Base-by-base conservation (phyloP, 805 yeast genomes). In the Wickerhamiella domercqiae region DNA sequence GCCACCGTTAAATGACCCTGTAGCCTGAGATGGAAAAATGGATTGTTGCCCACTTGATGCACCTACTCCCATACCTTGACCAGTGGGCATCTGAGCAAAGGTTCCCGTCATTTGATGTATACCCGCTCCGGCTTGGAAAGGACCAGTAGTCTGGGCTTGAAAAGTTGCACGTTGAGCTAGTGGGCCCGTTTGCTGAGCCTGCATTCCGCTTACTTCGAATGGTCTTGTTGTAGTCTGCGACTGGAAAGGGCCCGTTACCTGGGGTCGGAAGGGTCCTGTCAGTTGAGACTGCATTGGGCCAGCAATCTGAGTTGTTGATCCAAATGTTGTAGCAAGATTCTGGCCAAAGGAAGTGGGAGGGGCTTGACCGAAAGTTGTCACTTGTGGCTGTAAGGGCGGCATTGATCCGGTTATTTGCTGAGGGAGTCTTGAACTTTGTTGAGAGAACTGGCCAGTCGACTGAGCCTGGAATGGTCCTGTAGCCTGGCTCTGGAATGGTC, bases 241-340 rank as follows among this genome's bases (percentile, higher is more conserved):
- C 19, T 35, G 46, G 46, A 42, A 33, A 6, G 46, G 46, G 6
- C 39, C 44, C 15, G 43, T 33, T n/a, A 35, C 6, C 38, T 44
- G 47, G 34, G 22, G 44, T 37, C 9, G 37, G 29, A 32, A 46
- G 2, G 43, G 43, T 5, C 38, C 44, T 7, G 40, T 37, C 17
- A 39, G 48, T 32, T 57, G 66, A 34, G 50, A 51, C 25, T 56
- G 63, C 45, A 53, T 51, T 4, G 41, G 35, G 4, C 59, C 50
- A 5, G 59, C 42, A 18, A 34, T 36, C 40, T 47, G 55, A 29
- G 44, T 55, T n/a, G n/a, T n/a, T n/a, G n/a, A n/a, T n/a, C n/a
- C n/a, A n/a, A n/a, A n/a, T n/a, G n/a, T n/a, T n/a, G n/a, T n/a
- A n/a, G n/a, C n/a, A n/a, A n/a, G n/a, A n/a, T n/a, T n/a, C n/a